Evolutionary conservation across 192 early-diverging fungal species (phyloP).

Genomic region (Borealophlyctis nickersoniae): DNA sequence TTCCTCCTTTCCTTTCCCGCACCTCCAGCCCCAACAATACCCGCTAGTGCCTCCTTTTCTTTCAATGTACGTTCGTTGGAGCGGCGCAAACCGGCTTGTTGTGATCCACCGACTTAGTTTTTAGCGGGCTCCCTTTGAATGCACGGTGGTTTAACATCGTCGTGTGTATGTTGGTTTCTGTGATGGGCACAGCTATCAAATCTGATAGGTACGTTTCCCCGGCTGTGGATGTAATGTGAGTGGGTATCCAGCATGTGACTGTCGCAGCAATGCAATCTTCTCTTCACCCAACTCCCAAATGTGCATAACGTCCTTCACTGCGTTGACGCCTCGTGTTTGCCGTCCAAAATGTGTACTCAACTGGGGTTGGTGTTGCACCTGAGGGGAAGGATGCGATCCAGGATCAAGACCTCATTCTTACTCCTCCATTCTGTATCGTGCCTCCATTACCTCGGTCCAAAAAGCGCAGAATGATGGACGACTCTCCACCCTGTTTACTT

Average conservation of each 20-base stretch:
- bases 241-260: not conserved
- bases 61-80: slow-evolving; percentile 21
- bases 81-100: slow-evolving; percentile 41
- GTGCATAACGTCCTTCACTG: slow-evolving; percentile 49
- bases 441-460: slow-evolving; percentile 41
- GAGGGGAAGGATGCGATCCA: not conserved
- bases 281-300: slow-evolving; percentile 50
- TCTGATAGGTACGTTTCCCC: slow-evolving; percentile 43
- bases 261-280: not conserved
- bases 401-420: not conserved
- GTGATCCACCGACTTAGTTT: slow-evolving; percentile 32
- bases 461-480: slow-evolving; percentile 42
- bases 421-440: not conserved
- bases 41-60: slow-evolving; percentile 6
- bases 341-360: slow-evolving; percentile 53
- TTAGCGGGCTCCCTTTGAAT: slow-evolving; percentile 33
- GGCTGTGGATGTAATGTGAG: slow-evolving; percentile 24
- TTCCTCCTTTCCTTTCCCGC: not conserved
- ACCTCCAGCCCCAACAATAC: not conserved
- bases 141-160: slow-evolving; percentile 40
- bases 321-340: slow-evolving; percentile 40
- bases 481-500: slow-evolving; percentile 36
- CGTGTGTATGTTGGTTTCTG: slow-evolving; percentile 46
- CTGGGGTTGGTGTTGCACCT: slow-evolving; percentile 45
- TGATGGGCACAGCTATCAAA: slow-evolving; percentile 43